Evolutionary conservation across 2,329 filamentous ascomycete genomes (phyloP), one percentile per base, ranked within the genome.

Genomic region (Talaromyces sp.): DNA sequence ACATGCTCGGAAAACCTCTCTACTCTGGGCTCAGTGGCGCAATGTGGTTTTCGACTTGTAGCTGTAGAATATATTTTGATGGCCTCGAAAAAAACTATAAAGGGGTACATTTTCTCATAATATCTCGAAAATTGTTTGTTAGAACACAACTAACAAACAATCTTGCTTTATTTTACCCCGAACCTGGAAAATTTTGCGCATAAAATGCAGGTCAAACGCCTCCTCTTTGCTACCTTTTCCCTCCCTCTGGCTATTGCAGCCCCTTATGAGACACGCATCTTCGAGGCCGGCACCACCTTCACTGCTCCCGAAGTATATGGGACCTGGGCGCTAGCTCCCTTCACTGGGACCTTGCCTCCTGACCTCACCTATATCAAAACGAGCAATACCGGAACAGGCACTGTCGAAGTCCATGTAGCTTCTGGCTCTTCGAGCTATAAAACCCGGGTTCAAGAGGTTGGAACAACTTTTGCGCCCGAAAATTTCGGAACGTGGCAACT

Each of bases 391-490:
- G 63, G 62, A n/a, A 64, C 63, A 26, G 63, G 63, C 41, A 63
- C 26, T n/a, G 61, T 64, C n/a, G 63, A 64, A 26, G 61, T 64
- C 11, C 61, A 63, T 32, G 58, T 63, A 41, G 63, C 61, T 7
- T 62, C 58, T 43, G 59, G 58, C 11, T 57, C 58, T 19, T 64
- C 61, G 14, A 58, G 41, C 38, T 64, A 62, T 29, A 50, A 57
- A 85, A 79, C 78, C 67, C 84, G 82, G 71, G 86, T 88, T 75
- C 87, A 88, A 76, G 79, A 83, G 31, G 84, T 86, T 0, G 87
- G 88, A 41, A 82, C 80, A 70, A 92, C 89, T 1, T 79, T 81
- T 31, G 17, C 11, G 14, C 27, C 56, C 43, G 61, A 63, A 27
- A 55, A 64, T n/a, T 61, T 61, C 17, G 61, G 61, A 9, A 55